Base-by-base conservation (phyloP, 2,329 filamentous ascomycete species). In the Paraconiothyrium brasiliense region DNA sequence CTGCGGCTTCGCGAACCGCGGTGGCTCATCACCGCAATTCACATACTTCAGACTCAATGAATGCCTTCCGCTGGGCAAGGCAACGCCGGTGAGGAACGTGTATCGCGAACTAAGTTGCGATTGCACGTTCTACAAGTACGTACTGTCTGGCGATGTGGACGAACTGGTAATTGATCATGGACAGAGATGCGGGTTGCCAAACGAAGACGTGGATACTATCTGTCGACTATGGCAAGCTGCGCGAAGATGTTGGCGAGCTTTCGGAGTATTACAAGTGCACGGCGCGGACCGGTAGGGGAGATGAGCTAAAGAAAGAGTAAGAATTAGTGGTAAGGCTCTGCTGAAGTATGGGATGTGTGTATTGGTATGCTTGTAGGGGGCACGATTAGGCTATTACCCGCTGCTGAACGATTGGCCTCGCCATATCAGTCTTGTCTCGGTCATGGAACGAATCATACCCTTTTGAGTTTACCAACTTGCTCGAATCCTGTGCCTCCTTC, bases 1-100 rank as follows among this genome's bases (percentile, higher is more conserved):
- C n/a, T 54, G 50, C 50, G 50, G 50, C 50, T 54, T 54, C 24
- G 50, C 35, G 27, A 43, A 54, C n/a, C 50, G 50, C 35, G 13
- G 11, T 1, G 13, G 3, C 11, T 41, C 37, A 13, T 22, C 22
- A 22, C 32, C 50, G 16, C 50, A 43, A 1, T 35, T 43, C 24
- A 54, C 35, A 10, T 54, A 54, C 13, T 44, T 54, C 16, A 22
- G 13, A 4, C 50, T 30, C 16, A 24, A 35, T 22, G 35, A 20
- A 5, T 54, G 50, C 16, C 35, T 24, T 30, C 5, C 37, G 4
- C 50, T 54, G 11, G 50, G 50, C 4, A n/a, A 41, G 8, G 50
- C 50, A 13, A 14, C 20, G 22, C 50, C 50, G 4, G 50, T 54
- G 16, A 32, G 37, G 37, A 41, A 43, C 37, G 7, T 54, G 22